These are phyloP conservation scores for Hypoxylon sp. DNA, from an alignment of 2,329 filamentous ascomycete genomes.

Conservation along the genomic window DNA sequence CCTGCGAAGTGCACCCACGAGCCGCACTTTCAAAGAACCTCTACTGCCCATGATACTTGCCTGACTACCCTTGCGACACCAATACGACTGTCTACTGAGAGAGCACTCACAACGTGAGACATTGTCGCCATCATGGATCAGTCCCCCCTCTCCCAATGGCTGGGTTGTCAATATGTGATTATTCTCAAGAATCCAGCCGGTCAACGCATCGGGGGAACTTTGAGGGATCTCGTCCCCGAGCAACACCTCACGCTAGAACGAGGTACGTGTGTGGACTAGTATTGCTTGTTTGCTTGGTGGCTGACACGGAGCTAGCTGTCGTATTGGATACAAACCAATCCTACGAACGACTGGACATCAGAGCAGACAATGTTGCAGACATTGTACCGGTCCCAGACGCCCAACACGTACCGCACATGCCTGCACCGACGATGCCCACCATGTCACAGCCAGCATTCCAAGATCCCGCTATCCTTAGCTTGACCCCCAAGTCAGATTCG, in stretches of 20 bases:
- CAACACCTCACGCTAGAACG: conserved; percentile 37
- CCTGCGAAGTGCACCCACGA: background rate
- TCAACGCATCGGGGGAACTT: conserved; percentile 34
- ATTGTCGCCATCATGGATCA: conserved; percentile 5
- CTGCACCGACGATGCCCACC: conserved; percentile 37
- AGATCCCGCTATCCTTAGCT: conserved; percentile 85
- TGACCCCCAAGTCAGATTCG: conserved; percentile 55
- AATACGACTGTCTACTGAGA: background rate
- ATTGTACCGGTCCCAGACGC: conserved; percentile 31
- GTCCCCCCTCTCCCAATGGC: conserved; percentile 35
- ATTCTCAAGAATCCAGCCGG: conserved; percentile 38
- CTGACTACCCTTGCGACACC: too few relatives aligned
- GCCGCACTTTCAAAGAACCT: background rate
- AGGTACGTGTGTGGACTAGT: conserved; percentile 27
- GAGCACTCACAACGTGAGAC: background rate
- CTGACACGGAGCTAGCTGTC: conserved; percentile 27
- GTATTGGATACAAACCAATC: conserved; percentile 30
- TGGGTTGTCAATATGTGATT: conserved; percentile 37
- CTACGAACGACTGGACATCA: conserved; percentile 32
- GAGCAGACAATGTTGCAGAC: conserved; percentile 40
- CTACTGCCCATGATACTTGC: background rate
- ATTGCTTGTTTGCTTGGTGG: background rate
- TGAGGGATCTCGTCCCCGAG: conserved; percentile 37
- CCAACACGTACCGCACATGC: conserved; percentile 30
- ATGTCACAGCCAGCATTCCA: conserved; percentile 61